Evolutionary conservation across 2,329 filamentous ascomycete genomes (phyloP), one percentile per base, ranked within the genome.

Genomic region (Clonostachys chloroleuca): DNA sequence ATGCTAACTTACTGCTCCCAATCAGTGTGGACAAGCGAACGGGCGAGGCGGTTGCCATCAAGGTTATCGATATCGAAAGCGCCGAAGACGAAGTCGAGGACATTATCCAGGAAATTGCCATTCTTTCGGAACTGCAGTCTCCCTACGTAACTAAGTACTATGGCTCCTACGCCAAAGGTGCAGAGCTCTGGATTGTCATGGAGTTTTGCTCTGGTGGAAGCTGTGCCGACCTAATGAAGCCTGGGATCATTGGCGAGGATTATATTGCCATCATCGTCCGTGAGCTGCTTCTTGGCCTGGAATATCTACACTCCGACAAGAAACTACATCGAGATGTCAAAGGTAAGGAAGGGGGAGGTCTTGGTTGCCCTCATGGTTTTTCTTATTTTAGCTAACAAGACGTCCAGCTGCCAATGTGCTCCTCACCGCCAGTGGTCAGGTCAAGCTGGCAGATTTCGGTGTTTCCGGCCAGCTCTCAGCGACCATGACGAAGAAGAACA

Each of bases 401-500:
- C 43, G 56, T 12, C 6, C 20, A 92, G 92, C 94, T 61, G 94
- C 94, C 54, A 99, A 99, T 60, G 85, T 99, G 33, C 75, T 99
- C 34, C 79, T 99, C 6, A 86, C 87, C 51, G 83, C 90, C 44
- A 95, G 87, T 62, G 94, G 94, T 3, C 94, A 97, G 70, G 92
- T 99, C 57, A 99, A 99, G 67, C 76, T 97, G 48, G 92, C 92
- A 13, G 92, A 99, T 65, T 99, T 99, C 70, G 92, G 92, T 49
- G 94, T 99, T 7, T 96, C 92, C 2, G 92, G 92, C 30, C 94
- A 97, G 69, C 78, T 97, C 18, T 95, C 92, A 10, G 92, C 92
- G 7, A 99, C 92, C 44, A 97, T 97, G 92, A 96, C 92, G 52
- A 97, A 97, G 77, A 97, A 97, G 73, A 97, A 97, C 64, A 97